These are phyloP conservation scores for Kandelia obovata DNA, from an alignment of 345 rosid species.

Conservation along the genomic window DNA sequence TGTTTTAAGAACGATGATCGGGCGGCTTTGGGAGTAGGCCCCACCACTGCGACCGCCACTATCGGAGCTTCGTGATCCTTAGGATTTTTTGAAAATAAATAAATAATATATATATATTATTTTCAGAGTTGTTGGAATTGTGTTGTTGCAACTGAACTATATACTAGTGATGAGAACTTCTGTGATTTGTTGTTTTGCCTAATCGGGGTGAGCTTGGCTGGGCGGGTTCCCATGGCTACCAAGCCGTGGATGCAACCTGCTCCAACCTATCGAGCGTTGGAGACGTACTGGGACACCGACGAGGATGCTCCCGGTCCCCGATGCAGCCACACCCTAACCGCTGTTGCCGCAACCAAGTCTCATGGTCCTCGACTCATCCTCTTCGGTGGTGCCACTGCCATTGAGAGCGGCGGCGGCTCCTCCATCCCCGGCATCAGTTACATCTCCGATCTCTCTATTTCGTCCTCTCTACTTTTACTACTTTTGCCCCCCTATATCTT, in stretches of 20 bases:
- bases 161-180: too few relatives aligned
- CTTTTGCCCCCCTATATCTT: too few relatives aligned
- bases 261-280: conserved; percentile 70
- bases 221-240: conserved; percentile 49
- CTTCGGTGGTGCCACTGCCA: conserved; percentile 98
- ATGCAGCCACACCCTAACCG: conserved; percentile 86
- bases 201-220: conserved; percentile 8
- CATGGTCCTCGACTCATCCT: conserved; percentile 93
- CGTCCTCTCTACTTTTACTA: background rate
- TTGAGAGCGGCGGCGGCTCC: conserved; percentile 72
- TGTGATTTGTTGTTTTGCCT: too few relatives aligned
- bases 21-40: conserved; percentile 6
- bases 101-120: too few relatives aligned
- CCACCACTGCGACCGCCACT: background rate
- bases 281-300: conserved; percentile 84
- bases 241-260: conserved; percentile 85
- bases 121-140: too few relatives aligned
- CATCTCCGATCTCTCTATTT: background rate
- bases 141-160: too few relatives aligned
- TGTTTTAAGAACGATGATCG: background rate
- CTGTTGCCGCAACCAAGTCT: conserved; percentile 86
- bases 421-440: conserved; percentile 93
- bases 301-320: conserved; percentile 97
- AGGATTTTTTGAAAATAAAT: background rate
- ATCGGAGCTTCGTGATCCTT: background rate